phyloP scores from a whole-genome alignment of 129 eudicot species.

The Flaveria trinervia region DNA sequence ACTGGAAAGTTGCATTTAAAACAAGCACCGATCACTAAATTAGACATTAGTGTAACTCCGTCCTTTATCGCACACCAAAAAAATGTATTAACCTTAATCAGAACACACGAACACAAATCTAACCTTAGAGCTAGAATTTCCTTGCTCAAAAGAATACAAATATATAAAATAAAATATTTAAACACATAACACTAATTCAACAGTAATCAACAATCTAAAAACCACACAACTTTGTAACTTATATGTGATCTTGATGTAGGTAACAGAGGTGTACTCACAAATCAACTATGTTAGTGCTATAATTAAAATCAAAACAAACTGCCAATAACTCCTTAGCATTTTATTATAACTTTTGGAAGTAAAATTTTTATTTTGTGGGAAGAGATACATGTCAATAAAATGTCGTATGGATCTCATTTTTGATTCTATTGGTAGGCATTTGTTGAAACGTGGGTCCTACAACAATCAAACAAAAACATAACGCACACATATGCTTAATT shows the following conservation, averaged over 20 bases:
- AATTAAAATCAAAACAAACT: neutral
- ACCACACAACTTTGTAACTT: no score
- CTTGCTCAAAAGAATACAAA: no score
- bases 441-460: slow-evolving; percentile 29
- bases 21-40: no score
- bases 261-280: neutral
- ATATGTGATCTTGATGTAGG: neutral
- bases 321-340: neutral
- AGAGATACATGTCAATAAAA: neutral
- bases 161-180: no score
- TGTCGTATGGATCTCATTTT: slow-evolving; percentile 4
- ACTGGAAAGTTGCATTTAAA: no score
- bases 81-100: no score
- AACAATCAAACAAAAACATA: slow-evolving; percentile 16
- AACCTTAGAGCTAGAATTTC: no score
- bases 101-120: no score
- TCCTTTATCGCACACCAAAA: no score
- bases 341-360: neutral
- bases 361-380: neutral
- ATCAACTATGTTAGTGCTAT: neutral
- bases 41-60: no score
- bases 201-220: no score
- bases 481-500: neutral
- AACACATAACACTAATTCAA: no score
- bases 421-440: slow-evolving; percentile 32